Evolutionary conservation across 106 monocot species (phyloP).

Genomic region (Amphibolis antarctica): DNA sequence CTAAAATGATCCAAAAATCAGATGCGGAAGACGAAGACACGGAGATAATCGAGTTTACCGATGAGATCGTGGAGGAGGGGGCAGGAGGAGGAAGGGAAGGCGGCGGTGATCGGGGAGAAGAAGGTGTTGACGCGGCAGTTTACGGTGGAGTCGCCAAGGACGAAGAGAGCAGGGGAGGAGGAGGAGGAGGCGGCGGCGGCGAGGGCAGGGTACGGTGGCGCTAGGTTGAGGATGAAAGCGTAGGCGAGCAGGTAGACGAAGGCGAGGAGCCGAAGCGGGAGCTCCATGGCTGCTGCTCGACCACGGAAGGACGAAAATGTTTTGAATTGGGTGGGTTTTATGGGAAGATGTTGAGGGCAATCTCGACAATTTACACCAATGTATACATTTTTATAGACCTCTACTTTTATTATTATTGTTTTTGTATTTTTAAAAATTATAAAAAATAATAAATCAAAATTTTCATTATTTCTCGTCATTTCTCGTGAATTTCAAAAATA

Average conservation of each 20-base stretch:
- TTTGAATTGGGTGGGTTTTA: background rate
- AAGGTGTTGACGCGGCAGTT: conserved; percentile 31
- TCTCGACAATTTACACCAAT: too few species aligned
- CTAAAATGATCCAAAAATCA: too few species aligned
- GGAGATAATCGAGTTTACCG: conserved; percentile 11
- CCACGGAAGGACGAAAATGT: background rate
- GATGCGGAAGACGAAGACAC: background rate
- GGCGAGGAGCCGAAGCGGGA: too few species aligned
- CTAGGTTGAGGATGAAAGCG: background rate
- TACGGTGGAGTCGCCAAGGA: conserved; percentile 45
- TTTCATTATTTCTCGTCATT: too few species aligned
- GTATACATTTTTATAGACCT: too few species aligned
- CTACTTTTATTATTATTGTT: too few species aligned
- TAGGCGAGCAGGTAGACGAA: background rate
- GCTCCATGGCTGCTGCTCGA: background rate
- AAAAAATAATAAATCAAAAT: too few species aligned
- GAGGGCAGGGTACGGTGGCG: background rate
- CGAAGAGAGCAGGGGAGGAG: conserved; percentile 22
- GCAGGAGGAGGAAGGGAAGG: conserved; percentile 4
- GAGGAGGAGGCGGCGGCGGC: background rate
- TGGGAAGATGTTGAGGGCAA: background rate
- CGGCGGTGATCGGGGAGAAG: conserved; percentile 15
- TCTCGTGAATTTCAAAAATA: too few species aligned
- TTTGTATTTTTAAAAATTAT: too few species aligned
- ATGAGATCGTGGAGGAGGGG: conserved; percentile 42